Evolutionary conservation across 177 flowering plant species (phyloP).

Genomic region (Vitis hybrid): DNA sequence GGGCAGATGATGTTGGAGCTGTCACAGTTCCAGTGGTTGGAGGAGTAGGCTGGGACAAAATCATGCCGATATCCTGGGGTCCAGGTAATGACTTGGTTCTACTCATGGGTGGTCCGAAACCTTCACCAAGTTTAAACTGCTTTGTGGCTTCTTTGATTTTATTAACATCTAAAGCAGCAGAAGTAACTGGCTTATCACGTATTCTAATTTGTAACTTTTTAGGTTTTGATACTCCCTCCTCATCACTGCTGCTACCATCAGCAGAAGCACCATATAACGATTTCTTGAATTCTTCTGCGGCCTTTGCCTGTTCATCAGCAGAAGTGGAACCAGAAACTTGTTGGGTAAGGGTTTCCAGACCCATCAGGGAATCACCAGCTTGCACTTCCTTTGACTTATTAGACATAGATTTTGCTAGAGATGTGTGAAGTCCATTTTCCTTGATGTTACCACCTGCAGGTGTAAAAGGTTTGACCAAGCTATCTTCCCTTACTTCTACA

Average conservation of each 20-base stretch:
- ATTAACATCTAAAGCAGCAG: constrained; percentile 84
- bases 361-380: constrained; percentile 49
- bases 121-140: constrained; percentile 83
- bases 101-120: constrained; percentile 63
- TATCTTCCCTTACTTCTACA: constrained; percentile 87
- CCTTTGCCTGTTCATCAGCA: constrained; percentile 90
- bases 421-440: constrained; percentile 42
- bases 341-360: constrained; percentile 57
- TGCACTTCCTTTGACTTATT: constrained; percentile 35
- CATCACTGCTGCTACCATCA: constrained; percentile 94
- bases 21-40: constrained; percentile 29
- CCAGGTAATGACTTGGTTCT: constrained; percentile 73
- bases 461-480: constrained; percentile 74
- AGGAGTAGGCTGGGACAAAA: constrained; percentile 43
- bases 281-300: constrained; percentile 94
- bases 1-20: constrained; percentile 36
- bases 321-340: constrained; percentile 41
- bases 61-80: constrained; percentile 61
- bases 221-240: constrained; percentile 70
- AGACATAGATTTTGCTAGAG: constrained; percentile 36
- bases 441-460: constrained; percentile 45
- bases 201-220: constrained; percentile 82
- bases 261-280: constrained; percentile 72
- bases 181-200: constrained; percentile 78
- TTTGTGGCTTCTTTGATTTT: constrained; percentile 96